Evolutionary conservation across 495 filamentous ascomycete genomes (phyloP).

Genomic region (Penicillium tannophilum): DNA sequence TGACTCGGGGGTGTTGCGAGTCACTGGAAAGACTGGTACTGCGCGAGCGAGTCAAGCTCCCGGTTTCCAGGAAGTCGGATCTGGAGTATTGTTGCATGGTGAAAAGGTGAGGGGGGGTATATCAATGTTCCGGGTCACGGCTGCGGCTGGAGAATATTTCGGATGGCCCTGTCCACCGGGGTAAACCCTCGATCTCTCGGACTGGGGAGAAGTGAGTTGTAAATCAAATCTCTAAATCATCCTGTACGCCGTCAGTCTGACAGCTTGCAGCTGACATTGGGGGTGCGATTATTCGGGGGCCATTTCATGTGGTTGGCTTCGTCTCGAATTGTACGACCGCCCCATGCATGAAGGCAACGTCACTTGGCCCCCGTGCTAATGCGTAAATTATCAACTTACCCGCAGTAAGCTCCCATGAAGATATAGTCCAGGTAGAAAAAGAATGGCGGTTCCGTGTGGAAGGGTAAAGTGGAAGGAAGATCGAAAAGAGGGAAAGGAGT

Average conservation of each 20-base stretch:
- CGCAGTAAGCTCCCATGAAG: conserved; percentile 1
- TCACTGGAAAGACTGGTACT: conserved; percentile 51
- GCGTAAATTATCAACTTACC: conserved; percentile 2
- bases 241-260: conserved; percentile 32
- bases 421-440: background rate
- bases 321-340: conserved; percentile 7
- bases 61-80: conserved; percentile 38
- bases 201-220: conserved; percentile 23
- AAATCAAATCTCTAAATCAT: conserved; percentile 36
- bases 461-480: conserved; percentile 6
- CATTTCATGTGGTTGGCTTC: conserved; percentile 8
- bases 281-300: conserved; percentile 15
- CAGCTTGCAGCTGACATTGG: conserved; percentile 19
- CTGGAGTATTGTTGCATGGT: conserved; percentile 41
- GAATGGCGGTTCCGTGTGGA: too few species aligned
- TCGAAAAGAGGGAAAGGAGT: conserved; percentile 17
- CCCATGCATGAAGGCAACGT: conserved; percentile 15
- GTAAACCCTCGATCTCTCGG: conserved; percentile 19
- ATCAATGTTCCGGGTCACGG: conserved; percentile 6
- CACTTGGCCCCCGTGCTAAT: conserved; percentile 12
- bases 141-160: background rate
- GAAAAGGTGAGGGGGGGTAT: conserved; percentile 9
- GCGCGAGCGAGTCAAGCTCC: conserved; percentile 41
- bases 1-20: conserved; percentile 42
- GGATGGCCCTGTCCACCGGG: conserved; percentile 7